Conservation (phyloP, 2,329 filamentous ascomycete species). For the Pseudopithomyces maydicus region DNA sequence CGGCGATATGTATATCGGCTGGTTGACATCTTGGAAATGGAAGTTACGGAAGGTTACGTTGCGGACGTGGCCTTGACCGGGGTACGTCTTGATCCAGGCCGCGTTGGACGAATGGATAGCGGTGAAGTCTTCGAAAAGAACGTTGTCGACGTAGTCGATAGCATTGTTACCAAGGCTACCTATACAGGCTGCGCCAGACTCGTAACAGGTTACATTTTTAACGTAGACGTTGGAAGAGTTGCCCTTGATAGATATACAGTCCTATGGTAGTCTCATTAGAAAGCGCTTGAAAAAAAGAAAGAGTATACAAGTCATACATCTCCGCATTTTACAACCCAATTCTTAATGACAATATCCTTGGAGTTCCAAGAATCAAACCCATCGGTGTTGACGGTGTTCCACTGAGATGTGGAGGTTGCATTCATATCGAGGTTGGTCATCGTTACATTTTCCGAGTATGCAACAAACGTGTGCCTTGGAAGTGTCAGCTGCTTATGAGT, state of each 20-base stretch:
- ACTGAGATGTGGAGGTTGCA: conserved; percentile 51
- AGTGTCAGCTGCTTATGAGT: neutral
- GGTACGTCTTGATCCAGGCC: conserved; percentile 38
- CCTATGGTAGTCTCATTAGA: conserved; percentile 43
- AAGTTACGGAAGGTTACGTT: conserved; percentile 54
- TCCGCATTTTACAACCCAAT: conserved; percentile 50
- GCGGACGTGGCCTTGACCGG: conserved; percentile 48
- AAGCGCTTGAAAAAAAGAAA: conserved; percentile 23
- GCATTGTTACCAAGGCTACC: conserved; percentile 64
- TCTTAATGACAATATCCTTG: conserved; percentile 51
- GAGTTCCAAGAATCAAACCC: conserved; percentile 59
- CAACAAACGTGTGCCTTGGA: conserved; percentile 49
- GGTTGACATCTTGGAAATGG: conserved; percentile 46
- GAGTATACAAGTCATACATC: conserved; percentile 19
- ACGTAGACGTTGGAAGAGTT: conserved; percentile 64
- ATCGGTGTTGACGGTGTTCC: conserved; percentile 57
- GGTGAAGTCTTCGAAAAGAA: conserved; percentile 44
- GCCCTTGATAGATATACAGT: conserved; percentile 66
- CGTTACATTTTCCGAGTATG: conserved; percentile 56
- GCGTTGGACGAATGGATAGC: conserved; percentile 32
- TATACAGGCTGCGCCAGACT: conserved; percentile 63
- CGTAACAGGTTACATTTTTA: conserved; percentile 65
- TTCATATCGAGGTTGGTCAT: conserved; percentile 61
- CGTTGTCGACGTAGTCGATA: conserved; percentile 60
- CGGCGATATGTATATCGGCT: conserved; percentile 55